Conservation (phyloP, 2,329 filamentous ascomycete species). For the Ascosphaera acerosa region DNA sequence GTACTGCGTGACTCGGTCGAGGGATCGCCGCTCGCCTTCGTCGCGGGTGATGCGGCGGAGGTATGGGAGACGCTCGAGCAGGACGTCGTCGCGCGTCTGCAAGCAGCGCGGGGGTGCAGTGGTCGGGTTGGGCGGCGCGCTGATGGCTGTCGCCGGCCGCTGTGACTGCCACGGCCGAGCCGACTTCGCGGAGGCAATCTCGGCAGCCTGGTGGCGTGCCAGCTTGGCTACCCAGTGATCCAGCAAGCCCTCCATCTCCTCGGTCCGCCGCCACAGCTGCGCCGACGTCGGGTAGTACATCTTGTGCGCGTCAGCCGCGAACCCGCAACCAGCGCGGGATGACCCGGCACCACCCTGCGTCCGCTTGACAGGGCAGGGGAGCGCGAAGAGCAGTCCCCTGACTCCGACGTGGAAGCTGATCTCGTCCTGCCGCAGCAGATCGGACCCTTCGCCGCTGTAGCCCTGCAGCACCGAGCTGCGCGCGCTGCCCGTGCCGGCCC, state of each 20-base stretch:
- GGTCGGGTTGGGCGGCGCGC: conserved; percentile 2
- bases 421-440: conserved; percentile 71
- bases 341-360: conserved; percentile 16
- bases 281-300: conserved; percentile 84
- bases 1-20: conserved; percentile 45
- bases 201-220: conserved; percentile 7
- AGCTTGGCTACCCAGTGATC: conserved; percentile 15
- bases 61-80: conserved; percentile 73
- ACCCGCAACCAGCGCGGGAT: conserved; percentile 12
- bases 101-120: conserved; percentile 8
- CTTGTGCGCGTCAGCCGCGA: conserved; percentile 43
- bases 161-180: too few species aligned
- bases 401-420: conserved; percentile 83
- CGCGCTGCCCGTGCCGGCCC: conserved; percentile 28
- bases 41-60: conserved; percentile 36
- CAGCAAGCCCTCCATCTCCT: conserved; percentile 53
- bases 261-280: conserved; percentile 57
- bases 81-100: conserved; percentile 14
- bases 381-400: conserved; percentile 56
- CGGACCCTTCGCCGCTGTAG: conserved; percentile 29
- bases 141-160: too few species aligned
- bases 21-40: conserved; percentile 23
- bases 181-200: conserved; percentile 18
- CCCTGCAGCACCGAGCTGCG: conserved; percentile 12
- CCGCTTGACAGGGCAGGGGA: conserved; percentile 64